Evolutionary conservation across 345 rosid species (phyloP), one percentile per base, ranked within the genome.

Genomic region (Rhizophora apiculata): DNA sequence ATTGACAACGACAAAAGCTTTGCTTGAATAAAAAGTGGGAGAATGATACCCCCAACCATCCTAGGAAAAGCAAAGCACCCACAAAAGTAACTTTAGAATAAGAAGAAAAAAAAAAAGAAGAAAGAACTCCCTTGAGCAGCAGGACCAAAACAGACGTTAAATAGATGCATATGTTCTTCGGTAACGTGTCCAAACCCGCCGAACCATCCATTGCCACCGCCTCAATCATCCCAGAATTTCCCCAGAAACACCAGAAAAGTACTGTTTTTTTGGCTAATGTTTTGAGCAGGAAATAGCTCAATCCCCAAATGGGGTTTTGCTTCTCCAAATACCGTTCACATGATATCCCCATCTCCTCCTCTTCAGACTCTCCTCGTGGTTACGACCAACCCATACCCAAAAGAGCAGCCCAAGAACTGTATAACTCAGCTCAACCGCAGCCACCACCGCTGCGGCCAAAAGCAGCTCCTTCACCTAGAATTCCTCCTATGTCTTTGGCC

Each of bases 291-390:
- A 73, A 71, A 70, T 57, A 24, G 27, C 52, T 6, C 53, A 30
- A 48, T 24, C 51, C 52, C 7, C n/a, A 36, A 22, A 85, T 88
- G 93, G 85, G 91, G 7, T 65, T 36, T 43, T 85, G 96, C 70
- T 80, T 81, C 75, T 68, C 85, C 39, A 82, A 68, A 53, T 67
- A 76, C 19, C 73, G 52, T 18, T 76, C 87, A 8, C 83, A 68
- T 7, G 84, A 88, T 48, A 80, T 85, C 72, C 95, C 88, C 48
- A 86, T 89, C 79, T 79, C 81, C 58, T 82, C 81, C 13, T 74
- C 88, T 27, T 63, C 72, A 1, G 81, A 77, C 11, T 76, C 89
- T 37, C 81, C 83, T 64, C 82, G 74, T 43, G 79, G 24, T 22
- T 51, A 32, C 7, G n/a, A 55, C 68, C 81, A 68, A 29, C 83